Evolutionary conservation across 352 stramenopile genomes (phyloP).

Genomic region (Sclerospora graminicola): DNA sequence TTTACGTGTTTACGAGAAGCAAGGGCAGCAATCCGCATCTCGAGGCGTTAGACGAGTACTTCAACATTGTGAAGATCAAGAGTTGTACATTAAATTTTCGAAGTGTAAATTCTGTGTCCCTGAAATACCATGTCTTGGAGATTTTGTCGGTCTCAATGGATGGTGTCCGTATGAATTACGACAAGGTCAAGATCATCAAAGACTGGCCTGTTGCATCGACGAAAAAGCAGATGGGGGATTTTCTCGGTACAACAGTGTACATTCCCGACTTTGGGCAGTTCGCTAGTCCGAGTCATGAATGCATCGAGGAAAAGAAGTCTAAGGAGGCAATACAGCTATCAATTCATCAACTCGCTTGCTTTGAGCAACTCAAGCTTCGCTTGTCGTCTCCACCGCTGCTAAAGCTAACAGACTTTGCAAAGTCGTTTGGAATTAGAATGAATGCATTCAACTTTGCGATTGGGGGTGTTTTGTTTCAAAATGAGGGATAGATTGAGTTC

Average conservation of each 20-base stretch:
- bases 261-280: conserved; percentile 2
- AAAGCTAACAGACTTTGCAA: not conserved
- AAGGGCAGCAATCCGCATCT: no score
- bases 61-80: no score
- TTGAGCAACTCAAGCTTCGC: not conserved
- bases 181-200: conserved; percentile 1
- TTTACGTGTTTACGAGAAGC: no score
- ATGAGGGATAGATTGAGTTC: conserved; percentile 4
- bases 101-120: no score
- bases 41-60: no score
- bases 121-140: no score
- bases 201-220: not conserved
- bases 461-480: not conserved
- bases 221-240: not conserved
- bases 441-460: not conserved
- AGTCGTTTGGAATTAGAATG: conserved; percentile 1
- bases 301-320: not conserved
- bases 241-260: conserved; percentile 1
- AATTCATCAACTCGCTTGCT: not conserved
- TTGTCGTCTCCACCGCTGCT: not conserved
- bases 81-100: no score
- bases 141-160: no score
- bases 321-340: not conserved
- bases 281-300: not conserved
- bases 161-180: no score